Percentiles rank a stretch among this genome's conserved stretches.
Evolutionary conservation across 352 stramenopile genomes (phyloP).

Genomic region (Phytophthora cactorum): DNA sequence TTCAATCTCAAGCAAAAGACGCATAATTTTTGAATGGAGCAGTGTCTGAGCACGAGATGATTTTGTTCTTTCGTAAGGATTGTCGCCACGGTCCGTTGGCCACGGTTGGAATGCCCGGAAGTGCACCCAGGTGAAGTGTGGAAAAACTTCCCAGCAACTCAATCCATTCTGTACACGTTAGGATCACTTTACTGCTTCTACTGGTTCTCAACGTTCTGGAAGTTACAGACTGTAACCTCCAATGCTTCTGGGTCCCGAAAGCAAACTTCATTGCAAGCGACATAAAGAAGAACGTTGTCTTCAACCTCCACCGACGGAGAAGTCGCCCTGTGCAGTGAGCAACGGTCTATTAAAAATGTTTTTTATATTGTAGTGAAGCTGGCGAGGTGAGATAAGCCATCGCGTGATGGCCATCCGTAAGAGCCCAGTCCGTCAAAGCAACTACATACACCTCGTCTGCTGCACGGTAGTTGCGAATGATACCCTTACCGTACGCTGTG

Average conservation of each 20-base stretch:
- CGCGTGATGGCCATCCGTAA: constrained; percentile 44
- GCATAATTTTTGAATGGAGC: background rate
- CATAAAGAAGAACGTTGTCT: background rate
- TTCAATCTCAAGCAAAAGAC: constrained; percentile 3
- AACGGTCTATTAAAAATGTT: background rate
- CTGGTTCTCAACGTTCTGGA: background rate
- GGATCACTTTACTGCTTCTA: background rate
- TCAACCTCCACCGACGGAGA: too few species aligned
- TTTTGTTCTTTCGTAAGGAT: background rate
- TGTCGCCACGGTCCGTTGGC: background rate
- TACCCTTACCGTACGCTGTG: constrained; percentile 66
- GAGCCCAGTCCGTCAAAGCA: constrained; percentile 55
- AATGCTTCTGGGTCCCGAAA: too few species aligned
- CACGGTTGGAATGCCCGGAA: background rate
- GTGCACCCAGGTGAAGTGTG: background rate
- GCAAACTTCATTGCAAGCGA: background rate
- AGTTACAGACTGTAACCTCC: background rate
- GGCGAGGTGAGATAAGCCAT: constrained; percentile 51
- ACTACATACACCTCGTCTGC: constrained; percentile 34
- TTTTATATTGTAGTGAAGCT: background rate
- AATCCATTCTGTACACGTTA: background rate
- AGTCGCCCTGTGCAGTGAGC: background rate
- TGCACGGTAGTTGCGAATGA: constrained; percentile 55
- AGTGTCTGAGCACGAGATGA: background rate
- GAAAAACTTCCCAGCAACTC: too few species aligned